A percentile compares a stretch with the other conserved stretches of the same genome.
Conservation (phyloP, 2,329 filamentous ascomycete species). For the Fusarium nelsonii region DNA sequence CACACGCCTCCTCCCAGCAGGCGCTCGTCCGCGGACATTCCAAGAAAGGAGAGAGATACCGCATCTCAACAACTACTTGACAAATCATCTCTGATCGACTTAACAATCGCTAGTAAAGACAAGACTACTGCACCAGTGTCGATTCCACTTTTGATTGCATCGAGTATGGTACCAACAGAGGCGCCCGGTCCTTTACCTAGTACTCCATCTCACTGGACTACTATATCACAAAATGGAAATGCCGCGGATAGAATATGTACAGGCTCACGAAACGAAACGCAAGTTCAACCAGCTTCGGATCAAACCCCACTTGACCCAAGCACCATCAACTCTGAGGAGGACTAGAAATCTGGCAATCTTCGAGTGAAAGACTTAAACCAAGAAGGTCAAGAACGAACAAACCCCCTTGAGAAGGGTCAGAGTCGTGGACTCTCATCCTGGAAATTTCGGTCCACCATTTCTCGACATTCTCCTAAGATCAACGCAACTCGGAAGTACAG, state of each 20-base stretch:
- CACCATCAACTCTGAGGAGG: conserved; percentile 21
- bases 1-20: conserved; percentile 51
- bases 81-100: conserved; percentile 40
- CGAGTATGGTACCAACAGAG: not conserved
- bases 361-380: conserved; percentile 27
- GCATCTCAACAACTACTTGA: conserved; percentile 42
- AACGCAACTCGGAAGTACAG: not conserved
- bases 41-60: conserved; percentile 26
- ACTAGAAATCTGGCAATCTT: conserved; percentile 35
- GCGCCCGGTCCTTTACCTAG: not conserved
- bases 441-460: conserved; percentile 26
- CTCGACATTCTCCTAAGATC: not conserved
- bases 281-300: not conserved
- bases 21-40: conserved; percentile 46
- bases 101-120: conserved; percentile 40
- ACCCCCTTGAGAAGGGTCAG: conserved; percentile 39
- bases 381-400: conserved; percentile 20
- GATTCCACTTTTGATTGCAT: conserved; percentile 11
- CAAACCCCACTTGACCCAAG: conserved; percentile 3
- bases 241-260: not conserved
- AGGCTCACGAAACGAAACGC: not conserved
- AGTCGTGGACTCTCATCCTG: conserved; percentile 44
- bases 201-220: not conserved
- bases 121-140: conserved; percentile 38
- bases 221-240: not conserved